Conservation (phyloP, 352 stramenopile genomes). For the Pythium guiyangense region DNA sequence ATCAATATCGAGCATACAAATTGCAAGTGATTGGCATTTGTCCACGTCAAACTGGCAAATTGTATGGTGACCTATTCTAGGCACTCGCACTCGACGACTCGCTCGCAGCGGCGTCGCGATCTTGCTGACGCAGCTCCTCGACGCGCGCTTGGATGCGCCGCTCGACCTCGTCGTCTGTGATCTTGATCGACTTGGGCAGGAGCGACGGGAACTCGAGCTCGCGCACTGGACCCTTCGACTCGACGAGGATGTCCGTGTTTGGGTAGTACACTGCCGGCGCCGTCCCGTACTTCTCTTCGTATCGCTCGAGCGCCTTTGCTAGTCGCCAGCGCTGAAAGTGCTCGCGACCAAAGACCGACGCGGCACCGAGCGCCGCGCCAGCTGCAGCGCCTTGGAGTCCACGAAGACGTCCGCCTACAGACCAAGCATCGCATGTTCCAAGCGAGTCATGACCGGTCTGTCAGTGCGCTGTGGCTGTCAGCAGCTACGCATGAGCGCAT, state of each 20-base stretch:
- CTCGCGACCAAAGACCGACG: conserved; percentile 55
- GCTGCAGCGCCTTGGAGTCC: conserved; percentile 63
- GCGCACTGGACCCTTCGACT: conserved; percentile 50
- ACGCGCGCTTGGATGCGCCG: conserved; percentile 68
- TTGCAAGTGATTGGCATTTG: too few species aligned
- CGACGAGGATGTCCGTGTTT: conserved; percentile 51
- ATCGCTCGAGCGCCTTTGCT: conserved; percentile 67
- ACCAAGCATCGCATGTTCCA: too few species aligned
- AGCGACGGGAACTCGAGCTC: conserved; percentile 67
- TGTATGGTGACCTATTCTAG: too few species aligned
- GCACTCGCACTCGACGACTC: too few species aligned
- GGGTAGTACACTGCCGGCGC: conserved; percentile 60
- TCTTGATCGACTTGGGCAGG: conserved; percentile 60
- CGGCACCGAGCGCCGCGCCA: conserved; percentile 51
- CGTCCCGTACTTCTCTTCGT: conserved; percentile 73
- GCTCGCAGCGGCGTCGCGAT: too few species aligned
- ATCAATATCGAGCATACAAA: too few species aligned
- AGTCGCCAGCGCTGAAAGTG: conserved; percentile 79
- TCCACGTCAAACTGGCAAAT: too few species aligned
- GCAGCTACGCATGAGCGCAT: too few species aligned
- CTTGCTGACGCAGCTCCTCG: conserved; percentile 49
- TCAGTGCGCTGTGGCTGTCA: too few species aligned
- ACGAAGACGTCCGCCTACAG: conserved; percentile 52
- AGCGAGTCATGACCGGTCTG: too few species aligned
- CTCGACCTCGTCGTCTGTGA: conserved; percentile 76